Evolutionary conservation across 306 rosid species (phyloP), one percentile per base, ranked within the genome.

Genomic region (Lathyrus aphaca): DNA sequence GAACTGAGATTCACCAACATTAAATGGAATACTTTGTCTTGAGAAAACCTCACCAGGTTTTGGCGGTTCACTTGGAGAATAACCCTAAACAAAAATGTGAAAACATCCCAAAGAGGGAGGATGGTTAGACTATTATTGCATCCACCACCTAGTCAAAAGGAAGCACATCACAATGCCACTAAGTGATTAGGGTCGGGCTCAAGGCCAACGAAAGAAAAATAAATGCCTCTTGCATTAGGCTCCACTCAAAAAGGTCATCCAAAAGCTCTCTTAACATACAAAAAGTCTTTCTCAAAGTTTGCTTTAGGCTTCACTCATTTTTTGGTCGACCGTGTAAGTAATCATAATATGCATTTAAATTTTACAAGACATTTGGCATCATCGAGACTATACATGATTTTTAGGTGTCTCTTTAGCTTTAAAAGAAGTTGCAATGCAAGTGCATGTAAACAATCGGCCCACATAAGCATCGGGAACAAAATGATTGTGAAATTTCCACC

Each of bases 11-110:
- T 91, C 99, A 21, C 90, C 58, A 57, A 87, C 56, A 65, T 66
- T 87, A 3, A 87, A 86, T 3, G 91, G 79, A 82, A 89, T 68
- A 70, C 59, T 95, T 81, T 91, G 97, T 80, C 86, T 85, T 75
- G 95, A 86, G 63, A 89, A 71, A 63, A 80, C 84, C n/a, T 95
- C 99, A 77, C 99, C 99, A 1, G 92, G 86, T 83, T 95, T 95
- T 50, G 85, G 86, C 46, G 71, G 88, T 75, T 95, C 99, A 66
- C 19, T 85, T 4, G 99, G 96, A 72, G 93, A 80, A 80, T 87
- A 95, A 40, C 95, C 95, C 99, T 95, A 82, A 60, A 66, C 39
- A 37, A 56, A 54, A 78, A 72, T 32, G 27, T 35, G 77, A 67
- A 59, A 29, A 53, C 12, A 35, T 35, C 46, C 62, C 69, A 16